Conservation (phyloP, 2,329 filamentous ascomycete species). For the Aspergillus persii region DNA sequence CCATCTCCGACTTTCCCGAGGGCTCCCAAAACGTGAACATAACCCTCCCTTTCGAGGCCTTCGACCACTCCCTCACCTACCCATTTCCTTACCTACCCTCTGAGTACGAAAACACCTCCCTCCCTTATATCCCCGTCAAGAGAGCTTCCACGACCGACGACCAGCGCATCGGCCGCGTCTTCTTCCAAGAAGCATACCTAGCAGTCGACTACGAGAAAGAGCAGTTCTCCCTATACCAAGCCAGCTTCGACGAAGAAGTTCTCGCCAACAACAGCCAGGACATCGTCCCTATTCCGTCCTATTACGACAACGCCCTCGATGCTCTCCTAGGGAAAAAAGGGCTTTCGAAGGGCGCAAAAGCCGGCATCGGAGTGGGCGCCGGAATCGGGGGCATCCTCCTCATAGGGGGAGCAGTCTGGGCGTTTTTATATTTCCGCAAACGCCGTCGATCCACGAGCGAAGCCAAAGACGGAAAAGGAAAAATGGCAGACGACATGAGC, state of each 20-base stretch:
- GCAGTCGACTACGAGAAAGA: not conserved
- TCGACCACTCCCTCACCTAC: conserved; percentile 1
- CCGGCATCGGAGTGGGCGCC: not conserved
- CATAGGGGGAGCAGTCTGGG: too few relatives aligned
- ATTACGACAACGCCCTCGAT: not conserved
- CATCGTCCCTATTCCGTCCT: not conserved
- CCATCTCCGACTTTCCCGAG: conserved; percentile 1
- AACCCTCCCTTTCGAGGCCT: not conserved
- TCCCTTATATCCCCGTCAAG: not conserved
- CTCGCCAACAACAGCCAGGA: not conserved
- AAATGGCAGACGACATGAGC: not conserved
- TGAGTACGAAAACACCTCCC: not conserved
- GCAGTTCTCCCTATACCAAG: not conserved
- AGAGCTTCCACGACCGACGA: not conserved
- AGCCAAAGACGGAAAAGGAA: not conserved
- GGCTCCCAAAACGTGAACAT: not conserved
- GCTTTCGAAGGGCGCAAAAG: not conserved
- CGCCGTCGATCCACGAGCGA: not conserved
- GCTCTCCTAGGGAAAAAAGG: not conserved
- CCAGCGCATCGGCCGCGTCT: conserved; percentile 1
- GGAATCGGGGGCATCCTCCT: not conserved
- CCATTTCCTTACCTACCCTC: not conserved
- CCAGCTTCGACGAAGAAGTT: not conserved
- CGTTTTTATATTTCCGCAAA: not conserved
- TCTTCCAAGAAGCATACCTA: conserved; percentile 2